Percentiles rank a stretch among this genome's conserved stretches.
Evolutionary conservation across 208 protist species (phyloP).

Genomic region (Leishmania amazonensis): DNA sequence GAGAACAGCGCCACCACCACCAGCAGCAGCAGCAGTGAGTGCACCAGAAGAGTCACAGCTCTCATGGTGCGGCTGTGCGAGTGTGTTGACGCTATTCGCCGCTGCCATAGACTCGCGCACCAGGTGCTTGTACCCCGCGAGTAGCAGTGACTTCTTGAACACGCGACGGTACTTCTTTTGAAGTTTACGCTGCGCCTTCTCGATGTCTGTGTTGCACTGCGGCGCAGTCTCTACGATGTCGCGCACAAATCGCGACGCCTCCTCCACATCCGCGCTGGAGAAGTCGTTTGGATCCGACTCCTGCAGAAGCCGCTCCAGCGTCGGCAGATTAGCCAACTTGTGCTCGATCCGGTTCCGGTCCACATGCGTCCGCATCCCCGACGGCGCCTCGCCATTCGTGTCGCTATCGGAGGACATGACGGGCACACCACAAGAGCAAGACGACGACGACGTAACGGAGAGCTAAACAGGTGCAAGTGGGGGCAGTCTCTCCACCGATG

Average conservation of each 20-base stretch:
- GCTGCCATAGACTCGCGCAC: constrained; percentile 4
- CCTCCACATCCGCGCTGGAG: constrained; percentile 45
- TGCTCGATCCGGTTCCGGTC: constrained; percentile 51
- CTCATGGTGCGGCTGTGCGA: neutral
- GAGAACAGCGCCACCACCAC: neutral
- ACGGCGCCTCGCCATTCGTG: constrained; percentile 18
- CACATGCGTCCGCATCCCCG: constrained; percentile 9
- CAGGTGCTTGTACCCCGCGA: constrained; percentile 77
- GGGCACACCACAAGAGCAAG: neutral
- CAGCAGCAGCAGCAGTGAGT: neutral
- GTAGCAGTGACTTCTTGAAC: constrained; percentile 79
- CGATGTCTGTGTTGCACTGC: constrained; percentile 41
- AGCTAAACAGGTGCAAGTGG: no score
- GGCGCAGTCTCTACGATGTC: constrained; percentile 42
- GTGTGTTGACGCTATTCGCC: neutral
- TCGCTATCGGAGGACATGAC: constrained; percentile 36
- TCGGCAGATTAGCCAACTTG: constrained; percentile 76
- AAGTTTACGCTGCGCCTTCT: constrained; percentile 42
- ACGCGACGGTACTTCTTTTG: constrained; percentile 73
- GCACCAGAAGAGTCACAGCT: neutral
- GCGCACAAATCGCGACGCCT: constrained; percentile 51
- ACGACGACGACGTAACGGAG: no score
- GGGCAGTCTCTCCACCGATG: no score
- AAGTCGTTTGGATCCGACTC: constrained; percentile 78
- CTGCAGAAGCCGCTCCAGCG: constrained; percentile 59